A percentile compares a stretch with the other conserved stretches of the same genome.
phyloP scores from a whole-genome alignment of 2,329 filamentous ascomycete genomes.

The Sporothrix inflata region DNA sequence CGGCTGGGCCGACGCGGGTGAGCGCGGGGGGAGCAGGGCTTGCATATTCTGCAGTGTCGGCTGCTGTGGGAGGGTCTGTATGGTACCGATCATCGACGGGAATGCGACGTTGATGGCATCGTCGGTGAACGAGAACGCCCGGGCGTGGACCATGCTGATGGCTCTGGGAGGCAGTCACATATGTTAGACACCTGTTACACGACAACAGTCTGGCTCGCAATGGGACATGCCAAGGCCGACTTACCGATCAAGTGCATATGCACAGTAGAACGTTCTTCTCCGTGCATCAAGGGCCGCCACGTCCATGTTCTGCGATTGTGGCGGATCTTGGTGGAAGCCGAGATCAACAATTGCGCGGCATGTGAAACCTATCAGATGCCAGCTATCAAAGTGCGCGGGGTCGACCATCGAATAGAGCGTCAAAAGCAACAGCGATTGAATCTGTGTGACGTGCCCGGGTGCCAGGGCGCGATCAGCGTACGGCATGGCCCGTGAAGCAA shows the following conservation, averaged over 20 bases:
- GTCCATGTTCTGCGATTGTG: slow-evolving; percentile 68
- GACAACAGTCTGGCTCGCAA: neutral
- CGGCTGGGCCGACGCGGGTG: slow-evolving; percentile 43
- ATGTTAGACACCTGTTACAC: slow-evolving; percentile 1
- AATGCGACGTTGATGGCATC: slow-evolving; percentile 82
- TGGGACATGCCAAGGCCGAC: slow-evolving; percentile 34
- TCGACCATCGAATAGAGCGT: slow-evolving; percentile 90
- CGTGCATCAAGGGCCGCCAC: slow-evolving; percentile 74
- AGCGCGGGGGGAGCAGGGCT: slow-evolving; percentile 44
- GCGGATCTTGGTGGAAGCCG: slow-evolving; percentile 90
- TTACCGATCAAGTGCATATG: slow-evolving; percentile 86
- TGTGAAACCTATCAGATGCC: slow-evolving; percentile 91
- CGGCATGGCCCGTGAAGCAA: slow-evolving; percentile 67
- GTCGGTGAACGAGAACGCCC: slow-evolving; percentile 92
- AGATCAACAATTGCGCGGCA: slow-evolving; percentile 85
- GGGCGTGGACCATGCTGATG: slow-evolving; percentile 84
- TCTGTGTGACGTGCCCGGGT: slow-evolving; percentile 81
- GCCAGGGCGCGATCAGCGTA: slow-evolving; percentile 82
- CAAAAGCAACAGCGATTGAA: slow-evolving; percentile 83
- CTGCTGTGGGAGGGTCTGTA: slow-evolving; percentile 11
- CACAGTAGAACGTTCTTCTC: slow-evolving; percentile 84
- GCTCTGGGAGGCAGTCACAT: slow-evolving; percentile 56
- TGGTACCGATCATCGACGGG: slow-evolving; percentile 53
- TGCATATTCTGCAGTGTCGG: neutral
- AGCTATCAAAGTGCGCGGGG: slow-evolving; percentile 88